Conservation (phyloP, 208 protist species). For the Herpetomonas tarakana region DNA sequence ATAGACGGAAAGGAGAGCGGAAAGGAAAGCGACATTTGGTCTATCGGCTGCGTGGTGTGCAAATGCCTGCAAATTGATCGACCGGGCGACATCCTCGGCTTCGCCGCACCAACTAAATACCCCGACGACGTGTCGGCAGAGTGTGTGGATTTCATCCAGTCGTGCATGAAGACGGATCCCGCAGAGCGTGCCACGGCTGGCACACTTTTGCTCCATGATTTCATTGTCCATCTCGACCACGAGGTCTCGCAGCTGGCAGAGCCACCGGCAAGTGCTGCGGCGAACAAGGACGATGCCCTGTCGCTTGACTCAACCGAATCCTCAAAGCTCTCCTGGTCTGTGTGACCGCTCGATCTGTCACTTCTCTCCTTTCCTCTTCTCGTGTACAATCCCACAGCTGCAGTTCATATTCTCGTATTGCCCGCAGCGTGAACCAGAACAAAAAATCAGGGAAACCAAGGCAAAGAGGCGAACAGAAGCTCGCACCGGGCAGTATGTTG, state of each 20-base stretch:
- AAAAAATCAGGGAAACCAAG: too few relatives aligned
- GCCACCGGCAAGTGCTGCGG: conserved; percentile 23
- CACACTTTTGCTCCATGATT: conserved; percentile 58
- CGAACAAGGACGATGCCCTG: conserved; percentile 16
- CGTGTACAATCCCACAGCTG: too few relatives aligned
- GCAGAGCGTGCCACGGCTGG: conserved; percentile 49
- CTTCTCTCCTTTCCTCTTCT: neutral
- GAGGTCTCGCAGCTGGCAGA: conserved; percentile 47
- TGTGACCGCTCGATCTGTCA: neutral
- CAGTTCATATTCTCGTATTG: conserved; percentile 6
- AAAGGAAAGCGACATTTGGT: conserved; percentile 71
- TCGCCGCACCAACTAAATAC: conserved; percentile 37
- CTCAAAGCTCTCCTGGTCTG: neutral
- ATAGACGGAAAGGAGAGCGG: conserved; percentile 47
- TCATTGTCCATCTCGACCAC: conserved; percentile 61
- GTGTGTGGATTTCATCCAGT: conserved; percentile 54
- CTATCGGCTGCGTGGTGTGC: conserved; percentile 53
- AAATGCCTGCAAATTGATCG: conserved; percentile 49
- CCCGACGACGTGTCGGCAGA: conserved; percentile 38
- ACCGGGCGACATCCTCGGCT: conserved; percentile 42
- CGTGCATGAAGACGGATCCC: conserved; percentile 51
- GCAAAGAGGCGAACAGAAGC: too few relatives aligned
- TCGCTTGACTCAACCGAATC: neutral
- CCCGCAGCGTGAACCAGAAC: too few relatives aligned
- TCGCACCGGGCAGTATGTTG: too few relatives aligned